Evolutionary conservation across 2,329 filamentous ascomycete genomes (phyloP).

Genomic region (Monosporascus sp.): DNA sequence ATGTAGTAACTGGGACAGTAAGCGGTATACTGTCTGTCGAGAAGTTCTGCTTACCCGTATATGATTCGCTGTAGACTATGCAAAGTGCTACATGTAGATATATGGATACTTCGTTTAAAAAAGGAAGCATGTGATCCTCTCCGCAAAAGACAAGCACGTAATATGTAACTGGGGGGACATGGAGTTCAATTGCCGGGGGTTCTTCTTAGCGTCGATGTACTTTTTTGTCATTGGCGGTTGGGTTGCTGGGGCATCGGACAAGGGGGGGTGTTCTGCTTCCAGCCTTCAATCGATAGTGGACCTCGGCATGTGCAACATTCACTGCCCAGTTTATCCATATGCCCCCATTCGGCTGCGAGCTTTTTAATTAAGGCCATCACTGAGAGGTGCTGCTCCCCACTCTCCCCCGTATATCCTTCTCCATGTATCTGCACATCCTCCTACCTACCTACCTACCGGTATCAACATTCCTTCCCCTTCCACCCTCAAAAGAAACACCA

Average conservation of each 20-base stretch:
- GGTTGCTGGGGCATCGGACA: not conserved
- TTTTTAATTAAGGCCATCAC: not conserved
- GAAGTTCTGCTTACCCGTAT: too few relatives aligned
- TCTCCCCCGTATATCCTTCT: not conserved
- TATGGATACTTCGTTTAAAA: not conserved
- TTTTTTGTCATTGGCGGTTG: not conserved
- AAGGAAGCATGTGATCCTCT: not conserved
- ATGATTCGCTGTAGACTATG: too few relatives aligned
- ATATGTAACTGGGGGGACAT: not conserved
- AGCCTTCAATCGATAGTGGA: not conserved
- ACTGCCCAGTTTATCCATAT: not conserved
- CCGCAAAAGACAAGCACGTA: not conserved
- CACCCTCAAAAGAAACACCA: too few relatives aligned
- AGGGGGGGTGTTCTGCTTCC: not conserved
- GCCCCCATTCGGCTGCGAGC: not conserved
- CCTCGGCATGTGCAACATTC: not conserved
- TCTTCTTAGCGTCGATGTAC: not conserved
- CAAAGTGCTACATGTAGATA: too few relatives aligned
- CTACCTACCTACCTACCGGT: too few relatives aligned
- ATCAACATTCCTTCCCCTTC: too few relatives aligned
- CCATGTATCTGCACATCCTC: not conserved
- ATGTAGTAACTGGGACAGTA: too few relatives aligned
- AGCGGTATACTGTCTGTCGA: too few relatives aligned
- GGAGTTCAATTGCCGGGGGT: not conserved
- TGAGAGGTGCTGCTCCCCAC: too few relatives aligned